Evolutionary conservation across 1,284 basidiomycete species (phyloP).

Genomic region (Papiliotrema laurentii): DNA sequence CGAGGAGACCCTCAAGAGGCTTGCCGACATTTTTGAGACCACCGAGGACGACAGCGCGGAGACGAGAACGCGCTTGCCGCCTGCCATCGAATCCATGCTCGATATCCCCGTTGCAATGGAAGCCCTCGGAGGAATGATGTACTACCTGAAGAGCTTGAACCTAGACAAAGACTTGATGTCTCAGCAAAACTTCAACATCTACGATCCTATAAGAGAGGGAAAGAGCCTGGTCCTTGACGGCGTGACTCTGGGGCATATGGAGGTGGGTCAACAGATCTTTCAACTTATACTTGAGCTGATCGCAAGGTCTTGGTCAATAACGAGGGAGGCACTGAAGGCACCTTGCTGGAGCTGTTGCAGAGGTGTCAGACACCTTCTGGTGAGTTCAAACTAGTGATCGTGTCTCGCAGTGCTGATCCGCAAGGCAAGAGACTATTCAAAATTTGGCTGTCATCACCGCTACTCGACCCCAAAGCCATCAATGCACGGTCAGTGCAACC

Average conservation of each 20-base stretch:
- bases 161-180: conserved; percentile 88
- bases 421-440: conserved; percentile 85
- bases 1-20: conserved; percentile 64
- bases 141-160: conserved; percentile 85
- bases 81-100: conserved; percentile 67
- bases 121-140: conserved; percentile 83
- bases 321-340: conserved; percentile 85
- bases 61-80: conserved; percentile 56
- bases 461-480: conserved; percentile 74
- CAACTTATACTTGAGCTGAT: neutral
- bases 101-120: conserved; percentile 66
- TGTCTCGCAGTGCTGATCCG: neutral
- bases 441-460: conserved; percentile 87
- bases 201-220: conserved; percentile 86
- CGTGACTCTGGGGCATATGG: conserved; percentile 87
- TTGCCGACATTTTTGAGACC: conserved; percentile 62
- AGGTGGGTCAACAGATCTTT: conserved; percentile 53
- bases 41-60: conserved; percentile 52
- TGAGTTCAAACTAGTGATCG: conserved; percentile 37
- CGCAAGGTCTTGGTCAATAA: conserved; percentile 77
- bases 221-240: conserved; percentile 82
- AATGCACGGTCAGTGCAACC: conserved; percentile 63
- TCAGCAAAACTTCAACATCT: conserved; percentile 93
- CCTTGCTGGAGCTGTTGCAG: conserved; percentile 74
- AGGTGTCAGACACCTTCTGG: conserved; percentile 86